Base-by-base conservation (phyloP, 2,329 filamentous ascomycete genomes). In the Elsinoe necatrix region DNA sequence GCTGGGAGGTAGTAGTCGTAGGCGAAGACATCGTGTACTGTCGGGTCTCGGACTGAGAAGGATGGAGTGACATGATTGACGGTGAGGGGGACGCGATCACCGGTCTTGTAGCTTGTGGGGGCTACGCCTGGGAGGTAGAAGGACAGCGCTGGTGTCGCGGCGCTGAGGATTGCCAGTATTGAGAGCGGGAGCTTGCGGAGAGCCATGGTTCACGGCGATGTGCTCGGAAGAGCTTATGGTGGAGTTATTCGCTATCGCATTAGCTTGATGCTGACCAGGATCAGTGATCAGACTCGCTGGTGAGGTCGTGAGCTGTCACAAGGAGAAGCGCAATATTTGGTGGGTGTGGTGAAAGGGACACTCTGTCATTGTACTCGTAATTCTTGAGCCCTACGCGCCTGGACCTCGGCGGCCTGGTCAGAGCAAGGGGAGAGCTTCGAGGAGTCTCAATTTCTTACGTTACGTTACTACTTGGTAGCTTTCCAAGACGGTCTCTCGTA, bases 111-210 rank as follows among this genome's bases (percentile, higher is more conserved):
- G 57, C 92, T 92, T 42, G 89, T 95, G 20, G 93, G 93, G 62
- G 92, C 91, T 64, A 96, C 90, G 64, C 93, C 93, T 35, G 92
- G 93, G 39, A 98, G 87, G 75, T 98, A 98, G 76, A 97, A 98
- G 56, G 89, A 89, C 1, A 83, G 65, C 4, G 66, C 61, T 25
- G 66, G 66, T 9, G 62, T 58, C 16, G 71, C 67, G 12, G 65
- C 68, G 59, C 72, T 60, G 57, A 67, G 64, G 41, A 64, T 47
- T 48, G 65, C 52, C 9, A 61, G 42, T 57, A 65, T 48, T 34
- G 63, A 54, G 50, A 60, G 57, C 27, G 63, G 59, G 47, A 61
- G 59, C 37, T 59, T 57, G 42, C 59, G 55, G 57, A 64, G 55
- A 54, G 60, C 57, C 63, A 66, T 62, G 21, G 39, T 45, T 29